Evolutionary conservation across 75 land plant species (phyloP), one percentile per base, ranked within the genome.

Genomic region (Adiantum capillusveneris): DNA sequence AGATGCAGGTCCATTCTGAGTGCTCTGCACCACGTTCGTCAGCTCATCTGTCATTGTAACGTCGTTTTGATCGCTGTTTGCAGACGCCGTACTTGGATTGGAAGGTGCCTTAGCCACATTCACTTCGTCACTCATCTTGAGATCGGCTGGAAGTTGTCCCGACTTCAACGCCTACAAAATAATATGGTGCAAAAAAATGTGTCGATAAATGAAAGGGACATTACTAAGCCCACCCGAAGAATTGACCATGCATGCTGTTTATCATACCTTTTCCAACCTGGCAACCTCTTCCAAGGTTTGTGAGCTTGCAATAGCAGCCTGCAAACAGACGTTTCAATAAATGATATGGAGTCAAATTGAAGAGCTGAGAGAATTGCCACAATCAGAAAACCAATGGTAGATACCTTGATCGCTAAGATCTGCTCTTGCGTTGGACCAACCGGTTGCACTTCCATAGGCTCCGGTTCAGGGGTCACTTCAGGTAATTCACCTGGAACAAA

Each of bases 251-350:
- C 0, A 41, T 36, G 20, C 52, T 39, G 19, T 6, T 34, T 11
- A 37, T 9, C 17, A 39, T 62, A 88, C 96, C 94, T 88, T 64
- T 73, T 90, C 96, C 61, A 90, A 80, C 59, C 81, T 84, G 42
- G 96, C 94, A 76, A 90, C 94, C 76, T 88, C 96, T 74, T 84
- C 85, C 13, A 90, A 81, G 41, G 96, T 90, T 62, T 90, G 93
- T 24, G 96, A 87, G 60, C 81, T 90, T 52, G 83, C 87, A 77
- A 90, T 90, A 13, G 96, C 96, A 66, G 96, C 93, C 96, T 90
- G 78, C 71, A 77, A 19, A 61, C 11, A 41, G 31, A 31, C 25
- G 29, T 39, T 18, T 57, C n/a, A n/a, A n/a, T 49, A 63, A 65
- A 17, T 59, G 36, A n/a, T 29, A 56, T 25, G 14, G 9, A 14